phyloP scores from a whole-genome alignment of 1,284 basidiomycete genomes.

The Macrocystidia cucumis region DNA sequence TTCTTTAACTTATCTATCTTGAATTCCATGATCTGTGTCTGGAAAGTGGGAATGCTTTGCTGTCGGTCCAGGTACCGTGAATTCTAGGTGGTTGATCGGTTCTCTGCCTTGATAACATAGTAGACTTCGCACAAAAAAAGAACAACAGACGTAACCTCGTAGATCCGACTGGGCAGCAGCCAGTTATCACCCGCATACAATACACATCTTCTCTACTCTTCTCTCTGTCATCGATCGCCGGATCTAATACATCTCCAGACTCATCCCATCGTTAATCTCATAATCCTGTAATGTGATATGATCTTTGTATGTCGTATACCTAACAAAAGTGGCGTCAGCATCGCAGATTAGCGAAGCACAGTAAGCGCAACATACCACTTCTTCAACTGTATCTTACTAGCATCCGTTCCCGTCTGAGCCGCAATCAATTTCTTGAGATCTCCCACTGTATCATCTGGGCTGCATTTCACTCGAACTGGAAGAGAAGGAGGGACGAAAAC shows the following conservation, averaged over 20 bases:
- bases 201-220: no score
- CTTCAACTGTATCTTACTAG: constrained; percentile 87
- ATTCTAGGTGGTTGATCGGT: no score
- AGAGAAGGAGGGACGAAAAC: constrained; percentile 1
- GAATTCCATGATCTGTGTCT: no score
- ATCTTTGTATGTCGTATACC: constrained; percentile 92
- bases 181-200: no score
- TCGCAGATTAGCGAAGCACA: constrained; percentile 2
- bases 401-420: constrained; percentile 90
- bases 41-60: no score
- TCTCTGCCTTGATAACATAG: no score
- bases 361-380: constrained; percentile 81
- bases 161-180: no score
- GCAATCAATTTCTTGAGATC: constrained; percentile 96
- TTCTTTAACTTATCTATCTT: no score
- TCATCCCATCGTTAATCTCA: constrained; percentile 93
- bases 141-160: no score
- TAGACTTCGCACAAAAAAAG: no score
- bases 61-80: no score
- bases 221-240: not conserved
- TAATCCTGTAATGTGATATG: constrained; percentile 94
- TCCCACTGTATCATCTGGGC: constrained; percentile 92
- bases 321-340: constrained; percentile 19
- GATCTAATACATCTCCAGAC: constrained; percentile 80
- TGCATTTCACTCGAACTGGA: constrained; percentile 87